Conservation (phyloP, 2,329 filamentous ascomycete species). For the Triangularia setosa region DNA sequence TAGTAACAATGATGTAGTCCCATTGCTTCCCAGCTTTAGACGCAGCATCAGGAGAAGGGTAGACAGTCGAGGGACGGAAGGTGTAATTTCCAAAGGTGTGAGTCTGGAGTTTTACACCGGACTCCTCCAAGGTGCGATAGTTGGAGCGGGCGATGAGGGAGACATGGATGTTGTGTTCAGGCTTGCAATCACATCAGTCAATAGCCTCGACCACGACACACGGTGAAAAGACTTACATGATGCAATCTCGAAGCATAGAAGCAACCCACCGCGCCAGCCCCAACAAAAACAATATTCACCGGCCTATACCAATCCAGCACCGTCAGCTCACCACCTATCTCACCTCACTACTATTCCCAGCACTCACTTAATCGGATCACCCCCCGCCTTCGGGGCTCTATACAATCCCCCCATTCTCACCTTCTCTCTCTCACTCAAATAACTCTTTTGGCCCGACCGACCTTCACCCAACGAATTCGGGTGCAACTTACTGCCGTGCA, state of each 20-base stretch:
- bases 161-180: slow-evolving; percentile 50
- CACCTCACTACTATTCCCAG: neutral
- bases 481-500: neutral
- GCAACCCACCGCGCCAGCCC: slow-evolving; percentile 67
- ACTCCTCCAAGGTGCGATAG: slow-evolving; percentile 57
- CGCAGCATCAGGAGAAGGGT: slow-evolving; percentile 57
- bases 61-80: slow-evolving; percentile 60
- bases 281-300: slow-evolving; percentile 62
- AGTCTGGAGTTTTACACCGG: slow-evolving; percentile 62
- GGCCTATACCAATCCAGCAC: slow-evolving; percentile 30
- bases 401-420: neutral
- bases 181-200: slow-evolving; percentile 32
- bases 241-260: slow-evolving; percentile 69
- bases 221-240: slow-evolving; percentile 39
- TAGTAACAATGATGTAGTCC: slow-evolving; percentile 67
- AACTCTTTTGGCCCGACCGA: neutral
- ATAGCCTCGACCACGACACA: neutral
- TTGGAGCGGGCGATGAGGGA: slow-evolving; percentile 73
- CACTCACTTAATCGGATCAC: slow-evolving; percentile 22
- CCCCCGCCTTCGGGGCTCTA: slow-evolving; percentile 13
- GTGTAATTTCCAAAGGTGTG: slow-evolving; percentile 64
- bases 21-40: slow-evolving; percentile 30
- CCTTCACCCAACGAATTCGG: neutral
- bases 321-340: slow-evolving; percentile 1
- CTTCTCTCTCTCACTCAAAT: neutral